Base-by-base conservation (phyloP, 345 rosid species). In the Clausena lansium region DNA sequence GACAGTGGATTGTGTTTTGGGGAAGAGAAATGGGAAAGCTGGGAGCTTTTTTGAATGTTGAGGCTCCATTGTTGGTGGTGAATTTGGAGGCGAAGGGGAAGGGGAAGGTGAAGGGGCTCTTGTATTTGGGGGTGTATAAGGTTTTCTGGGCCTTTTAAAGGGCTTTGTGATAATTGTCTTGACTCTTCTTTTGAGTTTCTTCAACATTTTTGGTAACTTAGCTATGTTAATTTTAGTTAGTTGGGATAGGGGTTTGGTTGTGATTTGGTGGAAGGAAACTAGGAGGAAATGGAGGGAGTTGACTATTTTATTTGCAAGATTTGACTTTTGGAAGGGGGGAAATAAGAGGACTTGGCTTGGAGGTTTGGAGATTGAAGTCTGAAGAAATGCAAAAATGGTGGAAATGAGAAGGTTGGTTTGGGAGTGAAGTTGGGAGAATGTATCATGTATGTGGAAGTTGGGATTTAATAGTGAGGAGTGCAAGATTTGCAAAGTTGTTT, bases 21-120 rank as follows among this genome's bases (percentile, higher is more conserved):
- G 99, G 85, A 94, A 94, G 76, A 87, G 85, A 33, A 85, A 96
- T 0, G 94, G 95, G n/a, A 76, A 36, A 41, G 74, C 41, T 10
- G 35, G 78, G 20, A 27, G 79, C 75, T 61, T 84, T 25, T 61
- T 75, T 27, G 79, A 78, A 52, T 74, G 79, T 36, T 80, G 83
- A n/a, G 87, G 71, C 9, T 32, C 20, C 32, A 74, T 74, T 63
- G 32, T 22, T 32, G 81, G 70, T 9, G 77, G 67, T 45, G 50
- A 45, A 45, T 11, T 14, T 45, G 50, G 50, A 4, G 84, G 86
- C 1, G 74, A 73, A 0, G 60, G 59, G 4, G 85, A 58, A 1
- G 82, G 15, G 0, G 74, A 61, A 2, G 79, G 77, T 0, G 78
- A 20, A 0, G 52, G 64, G 58, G 86, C 59, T 0, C 79, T 74